Evolutionary conservation across 1,139 yeast species (phyloP), one percentile per base, ranked within the genome.

Genomic region (Pneumocystis jirovecii): DNA sequence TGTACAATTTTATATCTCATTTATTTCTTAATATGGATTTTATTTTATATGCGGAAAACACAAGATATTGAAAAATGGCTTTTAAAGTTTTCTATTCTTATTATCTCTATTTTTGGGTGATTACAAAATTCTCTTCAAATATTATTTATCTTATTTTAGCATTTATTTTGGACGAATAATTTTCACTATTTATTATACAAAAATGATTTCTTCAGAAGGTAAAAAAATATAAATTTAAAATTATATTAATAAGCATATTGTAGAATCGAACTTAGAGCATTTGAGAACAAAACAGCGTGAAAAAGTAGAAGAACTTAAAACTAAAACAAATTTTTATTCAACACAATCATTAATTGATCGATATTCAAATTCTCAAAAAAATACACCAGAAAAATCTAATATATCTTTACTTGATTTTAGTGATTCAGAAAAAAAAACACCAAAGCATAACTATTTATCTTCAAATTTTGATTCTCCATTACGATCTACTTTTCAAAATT

Each of bases 251-350:
- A 44, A 44, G 12, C 12, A 50, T 50, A 6, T 50, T 50, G 12
- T 5, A 34, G 64, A 62, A 42, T 40, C 64, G 6, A 42, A 44
- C 19, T 72, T 82, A 67, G 76, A 76, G 63, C 69, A 71, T 8
- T 76, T 86, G 68, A 79, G 80, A 69, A 77, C 78, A 56, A 76
- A 80, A 67, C 95, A 87, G 69, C 77, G 79, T 66, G 79, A 77
- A 45, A 86, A 86, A 74, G 81, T 90, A 63, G 86, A 84, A 19
- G 89, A 86, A 66, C 79, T 90, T 76, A 91, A 90, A 75, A 82
- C 84, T 67, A 80, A 83, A 70, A 88, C 96, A n/a, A 87, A 88
- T 71, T 91, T 85, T 75, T 82, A 86, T 71, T 81, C 86, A 29
- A 88, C 96, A 0, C 84, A 83, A 73, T 85, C 87, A 25, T 78